These are phyloP conservation scores for Syncephalis plumigaleata DNA, from an alignment of 371 early-diverging fungal genomes.

Conservation along the genomic window DNA sequence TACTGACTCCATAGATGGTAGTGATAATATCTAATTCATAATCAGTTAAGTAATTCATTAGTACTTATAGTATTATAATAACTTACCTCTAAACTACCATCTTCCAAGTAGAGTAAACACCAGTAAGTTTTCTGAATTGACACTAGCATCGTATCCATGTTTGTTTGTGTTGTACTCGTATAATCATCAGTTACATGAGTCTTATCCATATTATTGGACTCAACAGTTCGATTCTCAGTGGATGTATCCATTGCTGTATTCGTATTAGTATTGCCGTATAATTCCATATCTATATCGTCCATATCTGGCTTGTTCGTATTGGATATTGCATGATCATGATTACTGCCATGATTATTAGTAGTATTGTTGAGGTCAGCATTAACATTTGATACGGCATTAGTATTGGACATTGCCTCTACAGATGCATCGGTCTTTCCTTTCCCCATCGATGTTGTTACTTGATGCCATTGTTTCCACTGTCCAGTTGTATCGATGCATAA, in stretches of 20 bases:
- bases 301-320: constrained; percentile 5
- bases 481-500: too few species aligned
- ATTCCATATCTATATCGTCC: constrained; percentile 44
- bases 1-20: constrained; percentile 51
- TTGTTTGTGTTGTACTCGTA: constrained; percentile 7
- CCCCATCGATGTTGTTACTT: constrained; percentile 16
- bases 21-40: constrained; percentile 28
- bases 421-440: constrained; percentile 21
- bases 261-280: constrained; percentile 23
- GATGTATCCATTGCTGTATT: background rate
- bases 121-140: constrained; percentile 14
- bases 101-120: constrained; percentile 24
- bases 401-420: background rate
- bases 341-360: constrained; percentile 8
- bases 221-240: constrained; percentile 3
- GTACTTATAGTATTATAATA: background rate
- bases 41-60: background rate
- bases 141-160: too few species aligned
- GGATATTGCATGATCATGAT: too few species aligned
- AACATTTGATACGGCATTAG: too few species aligned
- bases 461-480: background rate
- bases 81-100: constrained; percentile 33
- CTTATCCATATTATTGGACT: constrained; percentile 6
- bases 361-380: too few species aligned
- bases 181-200: constrained; percentile 9